Evolutionary conservation across 768 basidiomycete species (phyloP), one percentile per base, ranked within the genome.

Genomic region (Cyclocybe cylindracea): DNA sequence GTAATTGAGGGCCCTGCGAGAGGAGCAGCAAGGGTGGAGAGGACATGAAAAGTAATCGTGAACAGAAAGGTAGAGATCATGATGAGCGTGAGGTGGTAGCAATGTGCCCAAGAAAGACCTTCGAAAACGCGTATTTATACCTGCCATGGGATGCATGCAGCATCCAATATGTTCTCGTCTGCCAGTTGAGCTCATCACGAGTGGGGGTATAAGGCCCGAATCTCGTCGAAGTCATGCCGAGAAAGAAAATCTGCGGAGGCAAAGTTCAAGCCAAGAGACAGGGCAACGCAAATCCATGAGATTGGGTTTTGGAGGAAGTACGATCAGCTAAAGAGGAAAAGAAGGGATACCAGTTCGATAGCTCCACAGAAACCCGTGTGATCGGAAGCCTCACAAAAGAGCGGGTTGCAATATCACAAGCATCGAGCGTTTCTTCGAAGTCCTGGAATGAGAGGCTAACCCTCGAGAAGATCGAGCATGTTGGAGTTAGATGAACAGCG

Each of bases 1-100:
- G 61, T 68, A 31, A 82, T 68, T 1, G 68, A 68, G 1, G 74
- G 72, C 13, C 54, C 56, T n/a, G 62, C 60, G 10, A 60, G 55
- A 39, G 59, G 58, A 10, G 63, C 61, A 36, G 66, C 62, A 18
- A 59, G 54, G 9, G 54, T 42, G 29, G 54, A 44, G 18, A 50
- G 31, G 8, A 50, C 58, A 7, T 49, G 42, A 39, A 66, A 50
- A 14, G 53, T 51, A 16, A 66, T 46, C 18, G 46, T 54, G n/a
- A 54, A 32, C 31, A 57, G 44, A 10, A 62, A 33, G 34, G 9
- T 48, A 46, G 51, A 50, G 50, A 62, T 36, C 66, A 66, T 62
- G 41, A 19, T 57, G 14, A 37, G 24, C 18, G 42, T 24, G 46
- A 47, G 45, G 34, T 44, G 38, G 41, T 39, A 24, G 19, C 11